Evolutionary conservation across 225 moss, liverwort and hornwort genomes (phyloP), one percentile per base, ranked within the genome.

Genomic region (Neckera pumila): DNA sequence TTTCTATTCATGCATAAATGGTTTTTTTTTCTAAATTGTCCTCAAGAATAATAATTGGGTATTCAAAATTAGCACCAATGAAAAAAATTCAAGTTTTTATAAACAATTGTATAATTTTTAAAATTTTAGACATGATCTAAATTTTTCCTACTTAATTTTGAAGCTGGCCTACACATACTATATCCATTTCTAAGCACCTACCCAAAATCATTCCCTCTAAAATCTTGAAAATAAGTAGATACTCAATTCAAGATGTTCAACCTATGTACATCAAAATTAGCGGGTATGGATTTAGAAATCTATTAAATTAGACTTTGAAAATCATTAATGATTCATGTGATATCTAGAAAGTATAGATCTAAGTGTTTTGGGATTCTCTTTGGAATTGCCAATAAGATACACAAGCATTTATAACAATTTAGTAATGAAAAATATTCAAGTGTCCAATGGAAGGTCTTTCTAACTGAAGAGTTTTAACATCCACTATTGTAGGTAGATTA

Each of bases 301-400:
- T 45, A 18, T 4, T 19, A 11, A 73, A 1, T 45, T 30, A 17
- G 30, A 45, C 0, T 45, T 74, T 18, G 3, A 10, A 43, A 45
- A 28, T 5, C 6, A 30, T 10, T 6, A 4, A 11, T 28, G 30
- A 45, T 45, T 73, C 16, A 17, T 28, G 3, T 17, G 2, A 28
- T 17, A 45, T 73, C 6, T 5, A 45, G 30, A 30, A 17, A 17
- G 1, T 45, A 4, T 10, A 30, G 3, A 10, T 73, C 10, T 26
- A 26, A 26, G 15, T 40, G 0, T 40, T 42, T 17, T 17, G 0
- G 0, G 6, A 30, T 30, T 43, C 0, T 72, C 3, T 71, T 3
- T 17, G 2, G 16, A 28, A 43, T 72, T 27, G 27, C 3, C 6
- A 27, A 27, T 17, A 72, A 27, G 1, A 28, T 42, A 5, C 6